A percentile compares a stretch with the other conserved stretches of the same genome.
Evolutionary conservation across 2,329 filamentous ascomycete genomes (phyloP).

Genomic region (Diaporthe caulivora): DNA sequence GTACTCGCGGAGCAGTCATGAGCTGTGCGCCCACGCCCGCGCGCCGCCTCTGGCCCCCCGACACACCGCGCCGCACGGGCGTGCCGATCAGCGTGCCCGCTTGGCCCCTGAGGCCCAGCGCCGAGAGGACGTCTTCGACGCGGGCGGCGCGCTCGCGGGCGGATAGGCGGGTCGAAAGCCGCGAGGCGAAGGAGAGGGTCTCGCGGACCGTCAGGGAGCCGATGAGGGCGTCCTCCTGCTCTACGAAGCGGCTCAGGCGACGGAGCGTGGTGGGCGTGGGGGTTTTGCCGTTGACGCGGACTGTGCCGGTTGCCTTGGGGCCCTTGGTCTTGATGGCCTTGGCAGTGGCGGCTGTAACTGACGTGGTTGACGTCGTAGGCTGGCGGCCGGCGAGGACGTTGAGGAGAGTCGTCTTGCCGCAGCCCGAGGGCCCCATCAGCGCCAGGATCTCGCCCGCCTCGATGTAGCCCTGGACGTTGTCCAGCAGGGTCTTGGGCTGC

Average conservation of each 20-base stretch:
- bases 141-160: conserved; percentile 70
- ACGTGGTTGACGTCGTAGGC: conserved; percentile 43
- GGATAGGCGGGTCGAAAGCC: conserved; percentile 67
- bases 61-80: conserved; percentile 84
- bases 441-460: conserved; percentile 80
- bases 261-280: conserved; percentile 69
- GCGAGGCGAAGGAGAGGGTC: conserved; percentile 82
- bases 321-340: conserved; percentile 51
- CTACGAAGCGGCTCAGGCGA: conserved; percentile 80
- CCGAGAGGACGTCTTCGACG: conserved; percentile 74
- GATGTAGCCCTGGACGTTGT: conserved; percentile 72
- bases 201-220: conserved; percentile 85
- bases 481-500: conserved; percentile 71
- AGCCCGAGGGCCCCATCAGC: conserved; percentile 81
- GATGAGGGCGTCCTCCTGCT: conserved; percentile 88
- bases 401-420: conserved; percentile 86
- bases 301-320: conserved; percentile 64
- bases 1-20: conserved; percentile 82
- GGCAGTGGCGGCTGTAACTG: not conserved
- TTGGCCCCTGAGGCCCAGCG: conserved; percentile 80
- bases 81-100: conserved; percentile 82
- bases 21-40: conserved; percentile 85
- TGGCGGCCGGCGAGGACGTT: conserved; percentile 77
- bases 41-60: conserved; percentile 86
- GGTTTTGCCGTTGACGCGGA: conserved; percentile 73